phyloP scores from a whole-genome alignment of 75 land plant genomes.

The Adiantum capillusveneris region DNA sequence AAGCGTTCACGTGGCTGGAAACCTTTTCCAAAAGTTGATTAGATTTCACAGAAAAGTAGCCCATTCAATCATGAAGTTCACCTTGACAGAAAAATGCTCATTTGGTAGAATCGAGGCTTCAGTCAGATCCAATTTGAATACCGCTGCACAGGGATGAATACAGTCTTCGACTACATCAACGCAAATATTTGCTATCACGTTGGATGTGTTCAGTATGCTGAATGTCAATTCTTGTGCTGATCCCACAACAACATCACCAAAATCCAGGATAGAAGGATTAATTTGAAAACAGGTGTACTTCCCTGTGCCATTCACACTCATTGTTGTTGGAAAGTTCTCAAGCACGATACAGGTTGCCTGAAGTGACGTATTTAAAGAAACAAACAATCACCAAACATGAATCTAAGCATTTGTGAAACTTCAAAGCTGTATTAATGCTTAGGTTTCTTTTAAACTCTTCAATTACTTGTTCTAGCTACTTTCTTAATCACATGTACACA shows the following conservation, averaged over 20 bases:
- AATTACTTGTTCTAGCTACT: too few species aligned
- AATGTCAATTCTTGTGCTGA: constrained; percentile 20
- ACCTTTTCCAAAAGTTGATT: too few species aligned
- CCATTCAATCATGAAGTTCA: background rate
- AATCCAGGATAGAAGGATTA: constrained; percentile 9
- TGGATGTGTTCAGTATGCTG: constrained; percentile 17
- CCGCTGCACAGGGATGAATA: constrained; percentile 1
- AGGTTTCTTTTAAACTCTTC: too few species aligned
- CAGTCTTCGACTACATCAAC: constrained; percentile 17
- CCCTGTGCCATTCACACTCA: constrained; percentile 21
- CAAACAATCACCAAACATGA: background rate
- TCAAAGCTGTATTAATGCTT: background rate
- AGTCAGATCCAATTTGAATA: constrained; percentile 4
- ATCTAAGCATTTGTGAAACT: background rate
- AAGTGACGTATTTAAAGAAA: background rate
- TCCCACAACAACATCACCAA: constrained; percentile 22
- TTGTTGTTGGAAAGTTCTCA: constrained; percentile 4
- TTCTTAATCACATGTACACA: too few species aligned
- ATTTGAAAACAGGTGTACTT: constrained; percentile 17
- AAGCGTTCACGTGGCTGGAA: too few species aligned
- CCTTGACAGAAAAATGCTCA: constrained; percentile 12
- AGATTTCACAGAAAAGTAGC: too few species aligned
- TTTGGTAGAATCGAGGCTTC: constrained; percentile 12
- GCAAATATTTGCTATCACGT: constrained; percentile 13
- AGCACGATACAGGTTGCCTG: constrained; percentile 16